Base-by-base conservation (phyloP, 352 stramenopile species). In the Globisporangium nunn region DNA sequence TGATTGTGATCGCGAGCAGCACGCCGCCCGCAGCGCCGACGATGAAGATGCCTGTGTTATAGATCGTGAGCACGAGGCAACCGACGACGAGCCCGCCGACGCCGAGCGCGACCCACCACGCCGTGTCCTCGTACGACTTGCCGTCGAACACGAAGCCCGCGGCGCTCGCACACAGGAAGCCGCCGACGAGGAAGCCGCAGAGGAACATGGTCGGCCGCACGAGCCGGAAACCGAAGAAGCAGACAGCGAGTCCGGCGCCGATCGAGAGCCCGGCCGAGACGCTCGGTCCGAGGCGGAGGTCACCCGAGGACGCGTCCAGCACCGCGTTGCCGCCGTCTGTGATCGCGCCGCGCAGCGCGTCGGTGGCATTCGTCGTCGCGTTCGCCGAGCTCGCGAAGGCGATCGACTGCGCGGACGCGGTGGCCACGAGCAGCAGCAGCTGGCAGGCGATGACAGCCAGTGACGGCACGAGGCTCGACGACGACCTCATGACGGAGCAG, bases 161-260 rank as follows among this genome's bases (percentile, higher is more conserved):
- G 29, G 81, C 54, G 15, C 67, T 70, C 14, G 74, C 78, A 5
- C 74, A 53, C 23, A 79, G 57, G 52, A 82, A 74, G 30, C 72
- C 71, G 6, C 77, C 77, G 1, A 81, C 72, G 50, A 84, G 62
- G 62, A 85, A 85, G 7, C 74, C 77, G 50, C 74, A 82, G 18
- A 72, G 58, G 52, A 87, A 87, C 72, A 85, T 84, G 23, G 75
- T 74, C 35, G 74, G 77, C 15, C 77, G 77, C 29, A 87, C 59
- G 4, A 85, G 54, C 30, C 74, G 74, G 60, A 71, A 82, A 50
- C 77, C 77, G 18, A 62, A 82, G 12, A 71, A 66, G 28, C 60
- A 65, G 46, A 83, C 67, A 3, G 60, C 58, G 2, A 66, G n/a
- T 0, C 77, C 77, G 17, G 49, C 60, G 7, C 68, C 50, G 51